Evolutionary conservation across 495 filamentous ascomycete species (phyloP).

Genomic region (Recurvomyces mirabilis): DNA sequence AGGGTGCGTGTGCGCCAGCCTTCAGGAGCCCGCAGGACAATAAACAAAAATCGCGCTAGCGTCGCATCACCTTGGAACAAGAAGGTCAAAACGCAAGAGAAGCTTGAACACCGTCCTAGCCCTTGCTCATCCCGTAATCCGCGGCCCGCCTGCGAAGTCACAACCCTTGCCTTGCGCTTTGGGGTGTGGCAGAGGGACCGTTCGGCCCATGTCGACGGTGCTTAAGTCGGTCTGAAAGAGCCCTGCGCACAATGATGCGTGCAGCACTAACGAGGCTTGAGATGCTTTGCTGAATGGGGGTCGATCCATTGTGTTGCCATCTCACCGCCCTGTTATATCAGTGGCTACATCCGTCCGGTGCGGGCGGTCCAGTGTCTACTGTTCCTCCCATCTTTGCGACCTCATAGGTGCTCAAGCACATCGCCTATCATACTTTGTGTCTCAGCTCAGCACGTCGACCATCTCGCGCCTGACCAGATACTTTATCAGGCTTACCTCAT

Average conservation of each 20-base stretch:
- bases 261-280: constrained; percentile 9
- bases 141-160: too few relatives aligned
- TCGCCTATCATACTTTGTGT: neutral
- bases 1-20: too few relatives aligned
- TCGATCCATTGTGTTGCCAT: constrained; percentile 6
- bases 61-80: neutral
- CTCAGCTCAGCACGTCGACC: neutral
- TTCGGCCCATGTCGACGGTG: neutral
- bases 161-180: too few relatives aligned
- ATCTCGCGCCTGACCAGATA: too few relatives aligned
- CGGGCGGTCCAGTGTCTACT: constrained; percentile 9
- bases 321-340: constrained; percentile 20
- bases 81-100: neutral
- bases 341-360: neutral
- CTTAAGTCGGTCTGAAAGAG: constrained; percentile 11
- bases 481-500: too few relatives aligned
- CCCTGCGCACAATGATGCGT: constrained; percentile 18
- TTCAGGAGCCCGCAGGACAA: too few relatives aligned
- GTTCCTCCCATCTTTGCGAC: neutral
- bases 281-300: neutral
- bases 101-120: constrained; percentile 7
- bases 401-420: constrained; percentile 12
- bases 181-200: constrained; percentile 6
- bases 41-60: too few relatives aligned
- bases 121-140: constrained; percentile 5